Conservation (phyloP, 805 yeast species). For the Limtongozyma cylindracea region DNA sequence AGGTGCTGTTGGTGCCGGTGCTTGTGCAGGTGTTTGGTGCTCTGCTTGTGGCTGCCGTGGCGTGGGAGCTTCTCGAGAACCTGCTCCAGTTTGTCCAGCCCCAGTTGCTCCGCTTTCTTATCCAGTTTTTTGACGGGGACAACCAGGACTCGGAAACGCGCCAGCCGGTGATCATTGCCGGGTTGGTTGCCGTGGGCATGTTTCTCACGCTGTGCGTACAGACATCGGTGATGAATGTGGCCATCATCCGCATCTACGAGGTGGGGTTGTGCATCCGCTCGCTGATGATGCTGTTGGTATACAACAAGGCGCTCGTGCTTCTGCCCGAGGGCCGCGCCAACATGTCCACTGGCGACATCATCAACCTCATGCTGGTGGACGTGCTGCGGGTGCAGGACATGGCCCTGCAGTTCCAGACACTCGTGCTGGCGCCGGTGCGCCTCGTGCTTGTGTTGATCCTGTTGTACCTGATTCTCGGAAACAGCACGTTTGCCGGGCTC, state of each 20-base stretch:
- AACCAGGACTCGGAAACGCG: background rate
- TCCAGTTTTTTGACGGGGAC: too few relatives aligned
- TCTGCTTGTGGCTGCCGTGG: conserved; percentile 4
- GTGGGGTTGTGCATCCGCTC: conserved; percentile 25
- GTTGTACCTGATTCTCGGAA: conserved; percentile 5
- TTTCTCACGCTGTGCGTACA: conserved; percentile 33
- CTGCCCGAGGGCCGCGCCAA: conserved; percentile 37
- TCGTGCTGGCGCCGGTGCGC: conserved; percentile 3
- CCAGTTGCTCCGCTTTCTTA: too few relatives aligned
- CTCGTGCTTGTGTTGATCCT: conserved; percentile 4
- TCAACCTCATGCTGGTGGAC: conserved; percentile 62
- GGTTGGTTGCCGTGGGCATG: conserved; percentile 16
- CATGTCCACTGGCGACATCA: conserved; percentile 52
- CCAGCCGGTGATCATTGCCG: conserved; percentile 7
- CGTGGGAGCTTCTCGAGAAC: conserved; percentile 5
- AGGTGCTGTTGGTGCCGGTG: too few relatives aligned
- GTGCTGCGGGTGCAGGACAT: conserved; percentile 10
- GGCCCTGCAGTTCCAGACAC: conserved; percentile 3
- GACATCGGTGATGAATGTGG: conserved; percentile 44
- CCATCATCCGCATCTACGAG: conserved; percentile 24
- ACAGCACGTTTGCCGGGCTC: conserved; percentile 5
- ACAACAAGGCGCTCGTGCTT: conserved; percentile 42
- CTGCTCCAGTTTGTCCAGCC: conserved; percentile 10
- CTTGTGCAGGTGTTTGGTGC: conserved; percentile 7
- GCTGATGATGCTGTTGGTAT: conserved; percentile 40